Base-by-base conservation (phyloP, 331 rosid genomes). In the Telfairia occidentalis region DNA sequence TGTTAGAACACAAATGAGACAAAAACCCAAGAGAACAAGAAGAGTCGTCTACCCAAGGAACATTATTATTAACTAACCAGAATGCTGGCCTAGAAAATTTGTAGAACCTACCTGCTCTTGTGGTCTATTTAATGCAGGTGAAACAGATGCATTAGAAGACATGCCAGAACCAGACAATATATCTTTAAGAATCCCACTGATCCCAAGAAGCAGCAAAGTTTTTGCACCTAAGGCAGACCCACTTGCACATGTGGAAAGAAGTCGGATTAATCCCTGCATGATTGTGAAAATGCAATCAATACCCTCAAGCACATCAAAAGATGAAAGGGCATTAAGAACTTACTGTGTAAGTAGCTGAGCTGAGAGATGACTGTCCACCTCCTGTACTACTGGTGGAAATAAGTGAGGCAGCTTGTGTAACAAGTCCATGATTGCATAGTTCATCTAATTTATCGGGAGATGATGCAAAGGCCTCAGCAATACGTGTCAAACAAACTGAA, bases 381-480 rank as follows among this genome's bases (percentile, higher is more conserved):
- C 99, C 99, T 79, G 97, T 81, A 84, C 84, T 90, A 85, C 97
- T 90, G 78, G 96, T 82, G 43, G 99, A 95, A 78, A 95, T 85
- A 78, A 95, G 97, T 38, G 97, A 83, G 18, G 99, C 93, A 73
- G 99, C 92, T 83, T 95, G 99, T 11, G 99, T 78, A 54, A 95
- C 96, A 61, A 92, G 84, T 54, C 99, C 99, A 83, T 95, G 92
- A 80, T 95, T 89, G 71, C 99, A 95, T 63, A 92, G 69, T 76
- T 95, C 97, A 65, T 95, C 99, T 73, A 95, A 85, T 81, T 92
- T 95, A 78, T 95, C 99, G 3, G 99, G 89, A 60, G 94, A 86
- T 30, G 97, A 89, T 26, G 99, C 96, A 83, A 95, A 95, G 58
- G 99, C 92, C 82, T 95, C 99, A 21, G 99, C 96, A 90, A 95